phyloP scores from a whole-genome alignment of 805 yeast species.

The Metschnikowia borealis region DNA sequence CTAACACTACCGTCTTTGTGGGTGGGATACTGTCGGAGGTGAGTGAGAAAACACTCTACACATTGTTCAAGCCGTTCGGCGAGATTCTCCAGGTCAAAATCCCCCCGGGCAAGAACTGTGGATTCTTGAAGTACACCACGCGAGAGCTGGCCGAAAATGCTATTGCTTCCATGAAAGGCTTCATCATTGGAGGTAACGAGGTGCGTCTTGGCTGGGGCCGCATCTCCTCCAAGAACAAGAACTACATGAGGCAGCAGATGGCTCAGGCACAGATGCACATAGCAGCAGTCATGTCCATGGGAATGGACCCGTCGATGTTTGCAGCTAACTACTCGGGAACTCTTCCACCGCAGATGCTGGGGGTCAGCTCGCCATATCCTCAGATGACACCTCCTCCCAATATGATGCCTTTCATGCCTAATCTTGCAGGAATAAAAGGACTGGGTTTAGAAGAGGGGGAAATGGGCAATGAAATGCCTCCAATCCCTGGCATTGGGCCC shows the following conservation, averaged over 20 bases:
- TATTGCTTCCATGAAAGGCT: slow-evolving; percentile 84
- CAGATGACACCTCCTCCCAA: not conserved
- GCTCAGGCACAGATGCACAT: slow-evolving; percentile 37
- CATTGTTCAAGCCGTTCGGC: slow-evolving; percentile 74
- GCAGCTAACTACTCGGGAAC: slow-evolving; percentile 10
- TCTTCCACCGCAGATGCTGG: not conserved
- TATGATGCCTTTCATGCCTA: not conserved
- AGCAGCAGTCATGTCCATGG: slow-evolving; percentile 37
- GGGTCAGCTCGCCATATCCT: not conserved
- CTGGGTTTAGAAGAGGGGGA: not conserved
- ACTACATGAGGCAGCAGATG: slow-evolving; percentile 21
- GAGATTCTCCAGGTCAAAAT: slow-evolving; percentile 62
- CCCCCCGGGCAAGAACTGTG: slow-evolving; percentile 82
- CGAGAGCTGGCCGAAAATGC: slow-evolving; percentile 84
- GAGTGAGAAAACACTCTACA: slow-evolving; percentile 55
- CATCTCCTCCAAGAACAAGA: slow-evolving; percentile 20
- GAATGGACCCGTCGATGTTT: slow-evolving; percentile 35
- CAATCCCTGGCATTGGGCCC: not conserved
- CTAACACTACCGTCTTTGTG: slow-evolving; percentile 72
- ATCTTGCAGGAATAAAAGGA: not conserved
- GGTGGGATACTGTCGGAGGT: slow-evolving; percentile 71
- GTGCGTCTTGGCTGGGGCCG: slow-evolving; percentile 89
- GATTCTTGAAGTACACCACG: slow-evolving; percentile 77
- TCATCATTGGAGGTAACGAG: slow-evolving; percentile 77
- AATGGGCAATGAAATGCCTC: not conserved